Evolutionary conservation across 73 alveolate species (phyloP).

Genomic region (Strombidium stylifer): DNA sequence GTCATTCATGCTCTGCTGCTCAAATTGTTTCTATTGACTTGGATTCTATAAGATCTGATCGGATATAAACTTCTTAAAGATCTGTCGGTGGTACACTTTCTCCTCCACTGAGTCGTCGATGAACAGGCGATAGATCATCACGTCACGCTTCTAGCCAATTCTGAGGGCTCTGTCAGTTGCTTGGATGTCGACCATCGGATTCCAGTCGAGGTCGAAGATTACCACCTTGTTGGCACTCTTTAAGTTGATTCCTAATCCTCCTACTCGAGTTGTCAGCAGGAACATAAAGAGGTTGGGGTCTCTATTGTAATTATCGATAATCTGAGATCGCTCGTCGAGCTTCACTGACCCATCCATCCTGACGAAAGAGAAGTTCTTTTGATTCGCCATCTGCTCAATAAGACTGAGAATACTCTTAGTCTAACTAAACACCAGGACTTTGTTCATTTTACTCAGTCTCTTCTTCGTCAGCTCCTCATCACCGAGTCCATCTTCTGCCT

Average conservation of each 20-base stretch:
- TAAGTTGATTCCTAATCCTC: conserved; percentile 72
- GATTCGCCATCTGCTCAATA: conserved; percentile 47
- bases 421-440: conserved; percentile 95
- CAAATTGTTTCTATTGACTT: conserved; percentile 55
- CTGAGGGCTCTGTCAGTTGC: conserved; percentile 80
- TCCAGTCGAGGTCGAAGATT: conserved; percentile 83
- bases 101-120: conserved; percentile 74
- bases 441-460: too few species aligned
- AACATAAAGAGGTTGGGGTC: conserved; percentile 15
- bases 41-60: conserved; percentile 77
- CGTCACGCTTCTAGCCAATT: conserved; percentile 70
- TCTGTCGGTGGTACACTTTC: conserved; percentile 75
- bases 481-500: conserved; percentile 22
- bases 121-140: conserved; percentile 59
- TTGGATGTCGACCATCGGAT: conserved; percentile 75
- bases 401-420: conserved; percentile 94
- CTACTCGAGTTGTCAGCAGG: conserved; percentile 73
- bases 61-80: conserved; percentile 68
- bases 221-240: conserved; percentile 74
- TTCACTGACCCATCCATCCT: conserved; percentile 69
- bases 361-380: conserved; percentile 15
- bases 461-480: too few species aligned
- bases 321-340: conserved; percentile 38
- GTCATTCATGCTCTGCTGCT: conserved; percentile 57
- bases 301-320: conserved; percentile 49